phyloP scores from a whole-genome alignment of 106 monocot genomes.

The Acorus calamus region DNA sequence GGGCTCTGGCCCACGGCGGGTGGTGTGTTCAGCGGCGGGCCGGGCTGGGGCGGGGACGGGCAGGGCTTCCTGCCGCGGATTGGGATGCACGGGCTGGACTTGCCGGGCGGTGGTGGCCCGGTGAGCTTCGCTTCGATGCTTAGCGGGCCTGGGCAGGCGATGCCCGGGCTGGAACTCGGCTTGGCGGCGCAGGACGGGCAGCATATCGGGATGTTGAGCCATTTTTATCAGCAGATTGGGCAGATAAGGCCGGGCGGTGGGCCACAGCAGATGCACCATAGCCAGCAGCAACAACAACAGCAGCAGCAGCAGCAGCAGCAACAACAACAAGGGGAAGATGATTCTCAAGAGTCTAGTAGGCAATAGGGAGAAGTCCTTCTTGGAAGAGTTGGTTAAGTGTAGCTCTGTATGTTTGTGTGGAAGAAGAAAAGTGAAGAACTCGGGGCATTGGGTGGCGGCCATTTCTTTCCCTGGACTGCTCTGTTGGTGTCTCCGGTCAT shows the following conservation, averaged over 20 bases:
- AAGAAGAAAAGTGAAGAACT: too few species aligned
- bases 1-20: too few species aligned
- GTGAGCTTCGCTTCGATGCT: slow-evolving; percentile 59
- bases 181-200: slow-evolving; percentile 36
- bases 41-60: neutral
- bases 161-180: slow-evolving; percentile 56
- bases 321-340: neutral
- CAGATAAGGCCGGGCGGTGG: slow-evolving; percentile 10
- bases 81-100: slow-evolving; percentile 36
- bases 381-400: too few species aligned
- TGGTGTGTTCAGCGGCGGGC: too few species aligned
- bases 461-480: too few species aligned
- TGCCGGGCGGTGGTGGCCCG: slow-evolving; percentile 13
- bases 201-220: slow-evolving; percentile 35
- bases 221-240: slow-evolving; percentile 40
- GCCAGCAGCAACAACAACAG: slow-evolving; percentile 13
- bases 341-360: too few species aligned
- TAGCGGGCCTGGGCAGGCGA: slow-evolving; percentile 17
- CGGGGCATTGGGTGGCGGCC: too few species aligned
- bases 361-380: too few species aligned
- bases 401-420: too few species aligned
- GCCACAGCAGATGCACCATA: neutral
- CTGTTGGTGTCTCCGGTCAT: too few species aligned
- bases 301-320: slow-evolving; percentile 21
- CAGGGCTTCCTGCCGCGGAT: slow-evolving; percentile 4